Evolutionary conservation across 257 asterid species (phyloP), one percentile per base, ranked within the genome.

Genomic region (Petrea volubilis): DNA sequence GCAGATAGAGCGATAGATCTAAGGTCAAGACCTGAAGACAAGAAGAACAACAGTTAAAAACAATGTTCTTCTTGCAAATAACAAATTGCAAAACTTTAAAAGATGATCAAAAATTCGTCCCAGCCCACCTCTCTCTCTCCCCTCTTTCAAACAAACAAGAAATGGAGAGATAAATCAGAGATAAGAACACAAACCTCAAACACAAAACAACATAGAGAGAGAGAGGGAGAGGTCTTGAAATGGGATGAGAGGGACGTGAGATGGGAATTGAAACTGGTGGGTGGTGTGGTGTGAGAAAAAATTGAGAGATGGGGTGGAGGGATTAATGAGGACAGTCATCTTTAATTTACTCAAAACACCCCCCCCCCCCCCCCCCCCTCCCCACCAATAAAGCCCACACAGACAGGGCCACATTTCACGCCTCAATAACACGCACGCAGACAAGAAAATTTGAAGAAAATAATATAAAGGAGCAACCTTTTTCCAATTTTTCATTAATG

Each of bases 1-100:
- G 81, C 86, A 85, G 72, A 80, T 68, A 44, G 67, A 80, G 81
- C 79, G 44, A 64, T 73, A 80, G 96, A 92, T 92, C 97, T 81
- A 78, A 38, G 67, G 71, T 80, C 83, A 79, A 79, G 70, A 88
- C 92, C 96, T 90, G 84, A 70, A 79, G 77, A 64, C 73, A 78
- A 68, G 68, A 77, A 80, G 47, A 77, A 60, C 46, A 81, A 74
- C 15, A 77, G 64, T 78, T 36, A 74, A 50, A n/a, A 67, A 60
- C 59, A 60, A 71, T 15, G 56, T 47, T 64, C 62, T 63, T 53
- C 47, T 21, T 14, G 13, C 56, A 77, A 68, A 9, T 28, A 67
- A 63, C 53, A 29, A 64, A 77, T 20, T 60, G 74, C 64, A 50
- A 50, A 73, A 49, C 44, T 73, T 58, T 57, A 24, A 59, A 73